phyloP scores from a whole-genome alignment of 257 asterid genomes.

The Cordia subcordata region DNA sequence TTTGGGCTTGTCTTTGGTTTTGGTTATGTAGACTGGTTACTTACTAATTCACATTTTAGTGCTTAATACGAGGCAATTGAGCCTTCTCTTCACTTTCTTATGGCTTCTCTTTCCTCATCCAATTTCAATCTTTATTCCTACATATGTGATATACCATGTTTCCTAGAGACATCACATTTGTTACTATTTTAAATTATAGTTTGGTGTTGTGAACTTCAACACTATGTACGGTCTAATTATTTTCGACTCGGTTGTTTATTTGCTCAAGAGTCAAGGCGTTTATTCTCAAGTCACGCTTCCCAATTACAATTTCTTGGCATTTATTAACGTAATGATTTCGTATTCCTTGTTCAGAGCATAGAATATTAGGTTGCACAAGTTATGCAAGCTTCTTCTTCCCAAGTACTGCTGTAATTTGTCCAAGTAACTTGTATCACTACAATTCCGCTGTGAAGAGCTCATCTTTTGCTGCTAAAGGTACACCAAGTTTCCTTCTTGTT shows the following conservation, averaged over 20 bases:
- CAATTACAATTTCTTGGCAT: not conserved
- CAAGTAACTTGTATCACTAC: constrained; percentile 24
- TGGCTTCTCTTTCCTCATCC: too few relatives aligned
- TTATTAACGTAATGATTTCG: not conserved
- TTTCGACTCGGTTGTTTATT: not conserved
- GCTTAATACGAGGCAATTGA: too few relatives aligned
- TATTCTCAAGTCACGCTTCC: too few relatives aligned
- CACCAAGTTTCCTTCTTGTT: constrained; percentile 14
- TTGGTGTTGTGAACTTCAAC: too few relatives aligned
- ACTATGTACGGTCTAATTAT: not conserved
- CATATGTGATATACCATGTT: too few relatives aligned
- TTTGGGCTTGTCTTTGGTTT: not conserved
- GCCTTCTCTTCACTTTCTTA: too few relatives aligned
- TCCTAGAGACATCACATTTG: too few relatives aligned
- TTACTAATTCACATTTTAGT: not conserved
- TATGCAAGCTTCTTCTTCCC: constrained; percentile 32
- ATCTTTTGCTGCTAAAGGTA: constrained; percentile 42
- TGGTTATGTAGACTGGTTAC: not conserved
- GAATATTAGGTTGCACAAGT: constrained; percentile 43
- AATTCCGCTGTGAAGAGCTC: constrained; percentile 13
- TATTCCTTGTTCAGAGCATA: constrained; percentile 1
- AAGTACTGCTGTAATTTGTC: constrained; percentile 27
- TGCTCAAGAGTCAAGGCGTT: not conserved
- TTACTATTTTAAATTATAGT: not conserved
- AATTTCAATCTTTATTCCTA: too few relatives aligned